phyloP scores from a whole-genome alignment of 2,329 filamentous ascomycete genomes.

The Fusarium beomiforme region DNA sequence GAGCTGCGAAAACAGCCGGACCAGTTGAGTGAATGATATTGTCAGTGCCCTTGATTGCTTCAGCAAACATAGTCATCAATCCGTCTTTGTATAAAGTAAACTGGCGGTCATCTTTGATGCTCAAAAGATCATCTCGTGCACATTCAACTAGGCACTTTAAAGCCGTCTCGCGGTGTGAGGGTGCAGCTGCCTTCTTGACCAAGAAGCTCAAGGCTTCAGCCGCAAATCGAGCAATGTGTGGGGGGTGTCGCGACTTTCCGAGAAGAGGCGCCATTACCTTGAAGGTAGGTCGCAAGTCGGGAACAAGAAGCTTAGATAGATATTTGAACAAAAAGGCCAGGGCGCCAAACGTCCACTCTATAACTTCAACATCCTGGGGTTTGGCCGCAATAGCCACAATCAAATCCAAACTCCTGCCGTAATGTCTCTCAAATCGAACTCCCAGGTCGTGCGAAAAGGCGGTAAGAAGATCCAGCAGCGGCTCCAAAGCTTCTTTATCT shows the following conservation, averaged over 20 bases:
- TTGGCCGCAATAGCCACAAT: slow-evolving; percentile 82
- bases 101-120: slow-evolving; percentile 62
- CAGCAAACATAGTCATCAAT: slow-evolving; percentile 90
- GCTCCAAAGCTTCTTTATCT: slow-evolving; percentile 84
- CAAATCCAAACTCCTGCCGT: slow-evolving; percentile 76
- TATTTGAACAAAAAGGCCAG: slow-evolving; percentile 98
- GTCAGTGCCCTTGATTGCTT: slow-evolving; percentile 76
- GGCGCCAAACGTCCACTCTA: slow-evolving; percentile 96
- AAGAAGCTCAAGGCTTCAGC: slow-evolving; percentile 96
- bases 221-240: slow-evolving; percentile 89
- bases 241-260: slow-evolving; percentile 82
- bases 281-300: slow-evolving; percentile 85
- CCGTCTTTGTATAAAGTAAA: slow-evolving; percentile 82
- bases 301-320: slow-evolving; percentile 84
- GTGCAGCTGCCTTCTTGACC: slow-evolving; percentile 84
- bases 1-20: slow-evolving; percentile 60
- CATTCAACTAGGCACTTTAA: slow-evolving; percentile 77
- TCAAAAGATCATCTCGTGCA: slow-evolving; percentile 74
- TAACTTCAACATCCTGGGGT: slow-evolving; percentile 83
- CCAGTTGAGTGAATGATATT: slow-evolving; percentile 69
- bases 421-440: slow-evolving; percentile 87
- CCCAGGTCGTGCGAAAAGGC: slow-evolving; percentile 96
- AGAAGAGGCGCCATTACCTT: slow-evolving; percentile 85
- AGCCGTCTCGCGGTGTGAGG: slow-evolving; percentile 78
- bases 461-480: slow-evolving; percentile 85